Evolutionary conservation across 2,329 filamentous ascomycete genomes (phyloP).

Genomic region (Fusarium annulatum): DNA sequence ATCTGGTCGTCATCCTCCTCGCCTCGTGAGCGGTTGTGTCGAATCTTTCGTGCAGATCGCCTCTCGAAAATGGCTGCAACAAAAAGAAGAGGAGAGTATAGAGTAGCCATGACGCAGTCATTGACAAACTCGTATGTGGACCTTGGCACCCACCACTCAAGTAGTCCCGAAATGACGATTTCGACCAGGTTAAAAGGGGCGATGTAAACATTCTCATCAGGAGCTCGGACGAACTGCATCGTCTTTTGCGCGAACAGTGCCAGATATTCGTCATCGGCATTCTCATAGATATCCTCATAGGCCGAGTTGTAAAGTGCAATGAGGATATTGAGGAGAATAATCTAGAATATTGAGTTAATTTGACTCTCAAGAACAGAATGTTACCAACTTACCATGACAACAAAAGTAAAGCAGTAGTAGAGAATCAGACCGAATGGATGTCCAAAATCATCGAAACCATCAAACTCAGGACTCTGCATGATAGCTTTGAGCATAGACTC

Average conservation of each 20-base stretch:
- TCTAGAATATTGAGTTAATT: conserved; percentile 48
- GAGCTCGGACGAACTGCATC: conserved; percentile 95
- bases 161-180: conserved; percentile 79
- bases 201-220: conserved; percentile 98
- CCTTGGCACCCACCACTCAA: conserved; percentile 96
- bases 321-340: conserved; percentile 89
- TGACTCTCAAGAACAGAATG: background rate
- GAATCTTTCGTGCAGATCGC: conserved; percentile 72
- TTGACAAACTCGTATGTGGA: conserved; percentile 82
- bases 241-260: conserved; percentile 94
- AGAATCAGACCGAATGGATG: conserved; percentile 94
- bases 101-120: conserved; percentile 84
- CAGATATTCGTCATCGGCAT: conserved; percentile 95
- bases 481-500: conserved; percentile 89
- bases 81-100: conserved; percentile 87
- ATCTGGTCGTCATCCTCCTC: conserved; percentile 90
- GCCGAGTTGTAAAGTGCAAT: conserved; percentile 98
- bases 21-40: conserved; percentile 78
- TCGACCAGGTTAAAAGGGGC: conserved; percentile 95
- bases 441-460: conserved; percentile 87
- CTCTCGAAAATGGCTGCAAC: conserved; percentile 80
- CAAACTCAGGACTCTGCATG: conserved; percentile 92
- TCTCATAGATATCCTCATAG: conserved; percentile 93
- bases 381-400: conserved; percentile 79
- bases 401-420: conserved; percentile 97